Evolutionary conservation across 345 rosid species (phyloP).

Genomic region (Eucalyptus tenuipes): DNA sequence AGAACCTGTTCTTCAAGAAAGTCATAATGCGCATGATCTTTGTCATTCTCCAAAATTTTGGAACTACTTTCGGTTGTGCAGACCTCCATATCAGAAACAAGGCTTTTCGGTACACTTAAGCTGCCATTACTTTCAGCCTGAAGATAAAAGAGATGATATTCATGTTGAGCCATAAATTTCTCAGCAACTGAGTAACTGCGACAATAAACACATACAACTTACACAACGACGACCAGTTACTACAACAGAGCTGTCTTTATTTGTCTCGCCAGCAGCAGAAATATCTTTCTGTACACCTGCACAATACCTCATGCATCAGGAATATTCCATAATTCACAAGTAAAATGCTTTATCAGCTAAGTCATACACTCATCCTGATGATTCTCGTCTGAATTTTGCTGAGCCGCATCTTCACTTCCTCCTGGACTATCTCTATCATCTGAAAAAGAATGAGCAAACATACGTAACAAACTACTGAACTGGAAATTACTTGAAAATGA

Average conservation of each 20-base stretch:
- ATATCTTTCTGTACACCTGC: conserved; percentile 30
- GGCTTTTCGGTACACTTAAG: conserved; percentile 24
- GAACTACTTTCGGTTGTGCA: conserved; percentile 7
- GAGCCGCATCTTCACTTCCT: conserved; percentile 17
- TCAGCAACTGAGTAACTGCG: conserved; percentile 24
- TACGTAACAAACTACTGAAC: neutral
- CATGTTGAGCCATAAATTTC: conserved; percentile 35
- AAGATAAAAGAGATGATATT: conserved; percentile 21
- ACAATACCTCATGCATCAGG: conserved; percentile 1
- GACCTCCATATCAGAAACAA: conserved; percentile 15
- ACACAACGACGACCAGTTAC: conserved; percentile 83
- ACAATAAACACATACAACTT: conserved; percentile 99
- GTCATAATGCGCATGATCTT: conserved; percentile 35
- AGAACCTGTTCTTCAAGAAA: conserved; percentile 71
- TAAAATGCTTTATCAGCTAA: neutral
- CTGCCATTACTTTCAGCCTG: conserved; percentile 55
- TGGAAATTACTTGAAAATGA: neutral
- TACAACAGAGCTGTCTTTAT: conserved; percentile 26
- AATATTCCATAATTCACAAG: neutral
- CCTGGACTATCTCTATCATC: conserved; percentile 39
- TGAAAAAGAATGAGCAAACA: conserved; percentile 5
- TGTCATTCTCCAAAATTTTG: conserved; percentile 10
- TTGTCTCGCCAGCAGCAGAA: conserved; percentile 22
- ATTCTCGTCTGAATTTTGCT: conserved; percentile 12
- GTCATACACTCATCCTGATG: conserved; percentile 27